Conservation (phyloP, 345 rosid species). For the Rhodomyrtus tomentosa region DNA sequence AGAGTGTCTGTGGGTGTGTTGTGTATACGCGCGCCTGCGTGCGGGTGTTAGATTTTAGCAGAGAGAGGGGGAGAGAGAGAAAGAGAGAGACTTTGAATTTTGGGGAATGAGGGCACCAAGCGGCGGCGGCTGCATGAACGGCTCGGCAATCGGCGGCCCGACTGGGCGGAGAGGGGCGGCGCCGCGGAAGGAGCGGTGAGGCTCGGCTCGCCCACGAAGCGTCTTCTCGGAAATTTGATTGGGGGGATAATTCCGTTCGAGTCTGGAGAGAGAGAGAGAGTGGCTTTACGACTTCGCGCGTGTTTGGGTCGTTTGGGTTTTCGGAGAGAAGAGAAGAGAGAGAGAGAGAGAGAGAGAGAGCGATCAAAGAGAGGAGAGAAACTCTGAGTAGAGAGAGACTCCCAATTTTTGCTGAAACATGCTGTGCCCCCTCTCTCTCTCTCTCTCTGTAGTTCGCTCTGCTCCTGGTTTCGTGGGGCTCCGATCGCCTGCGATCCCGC, state of each 20-base stretch:
- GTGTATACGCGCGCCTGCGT: neutral
- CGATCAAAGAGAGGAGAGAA: neutral
- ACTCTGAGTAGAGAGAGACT: neutral
- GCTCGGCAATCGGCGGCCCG: neutral
- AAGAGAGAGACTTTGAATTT: constrained; percentile 13
- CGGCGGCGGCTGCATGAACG: neutral
- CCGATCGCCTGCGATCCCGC: neutral
- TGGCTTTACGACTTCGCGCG: neutral
- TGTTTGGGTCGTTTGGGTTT: neutral
- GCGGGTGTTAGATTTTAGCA: neutral
- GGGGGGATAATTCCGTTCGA: neutral
- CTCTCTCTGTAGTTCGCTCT: neutral
- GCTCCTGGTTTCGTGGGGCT: neutral
- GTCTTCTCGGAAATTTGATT: neutral
- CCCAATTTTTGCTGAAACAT: neutral
- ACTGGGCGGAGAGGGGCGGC: neutral
- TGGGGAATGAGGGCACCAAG: neutral
- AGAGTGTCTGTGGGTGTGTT: neutral
- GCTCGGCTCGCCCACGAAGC: neutral
- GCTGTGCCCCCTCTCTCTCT: neutral
- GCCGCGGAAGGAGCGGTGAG: neutral
- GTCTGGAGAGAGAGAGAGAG: neutral
- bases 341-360: neutral
- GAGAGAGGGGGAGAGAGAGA: neutral
- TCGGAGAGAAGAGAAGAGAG: neutral